Evolutionary conservation across 192 early-diverging fungal species (phyloP).

Genomic region (Backusella sp.): DNA sequence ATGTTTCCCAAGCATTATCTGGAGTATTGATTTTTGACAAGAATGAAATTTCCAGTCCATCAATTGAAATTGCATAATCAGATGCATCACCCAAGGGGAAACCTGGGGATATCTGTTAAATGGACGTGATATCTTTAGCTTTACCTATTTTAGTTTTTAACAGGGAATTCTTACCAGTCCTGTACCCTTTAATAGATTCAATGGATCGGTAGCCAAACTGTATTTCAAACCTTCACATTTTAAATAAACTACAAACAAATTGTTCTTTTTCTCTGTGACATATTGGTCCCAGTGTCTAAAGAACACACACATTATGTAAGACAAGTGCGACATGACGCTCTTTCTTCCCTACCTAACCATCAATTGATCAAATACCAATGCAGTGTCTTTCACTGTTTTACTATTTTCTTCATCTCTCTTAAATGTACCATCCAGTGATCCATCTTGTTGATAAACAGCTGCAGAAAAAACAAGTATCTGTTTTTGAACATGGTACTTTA

Average conservation of each 20-base stretch:
- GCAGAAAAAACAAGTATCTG: slow-evolving; percentile 64
- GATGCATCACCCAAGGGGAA: slow-evolving; percentile 57
- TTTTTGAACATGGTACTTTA: slow-evolving; percentile 54
- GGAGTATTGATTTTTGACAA: slow-evolving; percentile 59
- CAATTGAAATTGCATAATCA: slow-evolving; percentile 63
- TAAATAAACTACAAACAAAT: slow-evolving; percentile 55
- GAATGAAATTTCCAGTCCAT: slow-evolving; percentile 68
- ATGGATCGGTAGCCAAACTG: slow-evolving; percentile 43
- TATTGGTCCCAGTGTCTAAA: slow-evolving; percentile 77
- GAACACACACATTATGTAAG: neutral
- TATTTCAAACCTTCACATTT: slow-evolving; percentile 32
- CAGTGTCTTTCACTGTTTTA: slow-evolving; percentile 51
- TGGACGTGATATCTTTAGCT: neutral
- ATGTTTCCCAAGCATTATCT: slow-evolving; percentile 76
- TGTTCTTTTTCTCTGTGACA: slow-evolving; percentile 55
- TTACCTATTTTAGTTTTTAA: neutral
- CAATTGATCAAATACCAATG: slow-evolving; percentile 61
- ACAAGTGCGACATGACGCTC: neutral
- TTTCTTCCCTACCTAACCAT: slow-evolving; percentile 53
- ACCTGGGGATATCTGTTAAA: slow-evolving; percentile 39
- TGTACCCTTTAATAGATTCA: slow-evolving; percentile 52
- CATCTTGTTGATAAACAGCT: slow-evolving; percentile 51
- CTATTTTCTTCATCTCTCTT: slow-evolving; percentile 44
- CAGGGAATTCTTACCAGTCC: slow-evolving; percentile 29
- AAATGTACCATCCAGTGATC: slow-evolving; percentile 54